A percentile compares a stretch with the other conserved stretches of the same genome.
Evolutionary conservation across 169 alveolate species (phyloP).

Genomic region (Cystoisospora suis): DNA sequence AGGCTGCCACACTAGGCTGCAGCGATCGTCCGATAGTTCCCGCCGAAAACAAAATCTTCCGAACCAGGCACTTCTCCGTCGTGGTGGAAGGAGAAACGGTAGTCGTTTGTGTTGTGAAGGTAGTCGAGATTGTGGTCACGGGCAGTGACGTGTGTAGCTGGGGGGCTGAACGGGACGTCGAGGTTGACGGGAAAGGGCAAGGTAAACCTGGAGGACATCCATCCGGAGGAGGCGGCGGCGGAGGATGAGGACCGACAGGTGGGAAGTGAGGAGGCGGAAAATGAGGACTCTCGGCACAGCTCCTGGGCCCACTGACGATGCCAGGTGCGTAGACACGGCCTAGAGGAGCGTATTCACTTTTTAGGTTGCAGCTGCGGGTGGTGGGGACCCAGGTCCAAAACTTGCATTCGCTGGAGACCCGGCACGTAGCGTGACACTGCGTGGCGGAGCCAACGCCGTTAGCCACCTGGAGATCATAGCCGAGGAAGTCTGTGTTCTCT

Average conservation of each 20-base stretch:
- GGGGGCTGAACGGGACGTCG: too few relatives aligned
- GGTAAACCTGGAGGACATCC: too few relatives aligned
- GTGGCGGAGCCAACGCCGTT: constrained; percentile 2
- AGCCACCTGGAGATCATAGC: background rate
- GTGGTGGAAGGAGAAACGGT: too few relatives aligned
- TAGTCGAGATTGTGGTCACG: too few relatives aligned
- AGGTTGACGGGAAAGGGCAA: too few relatives aligned
- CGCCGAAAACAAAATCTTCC: too few relatives aligned
- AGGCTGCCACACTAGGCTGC: too few relatives aligned
- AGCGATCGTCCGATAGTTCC: too few relatives aligned
- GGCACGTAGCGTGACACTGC: constrained; percentile 2
- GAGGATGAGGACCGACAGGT: background rate
- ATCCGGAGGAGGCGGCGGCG: constrained; percentile 14
- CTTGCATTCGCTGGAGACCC: constrained; percentile 4
- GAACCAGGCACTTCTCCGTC: too few relatives aligned
- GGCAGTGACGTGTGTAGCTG: too few relatives aligned
- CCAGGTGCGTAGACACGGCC: constrained; percentile 21
- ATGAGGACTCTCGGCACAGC: background rate
- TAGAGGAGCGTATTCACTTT: background rate
- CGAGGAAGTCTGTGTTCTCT: background rate
- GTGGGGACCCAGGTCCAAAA: constrained; percentile 35
- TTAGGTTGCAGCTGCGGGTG: constrained; percentile 8
- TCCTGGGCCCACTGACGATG: constrained; percentile 16
- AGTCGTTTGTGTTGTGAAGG: too few relatives aligned
- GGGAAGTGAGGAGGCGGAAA: constrained; percentile 20